A percentile compares a stretch with the other conserved stretches of the same genome.
These are phyloP conservation scores for Shiraia sp. DNA, from an alignment of 2,329 filamentous ascomycete genomes.

Conservation along the genomic window DNA sequence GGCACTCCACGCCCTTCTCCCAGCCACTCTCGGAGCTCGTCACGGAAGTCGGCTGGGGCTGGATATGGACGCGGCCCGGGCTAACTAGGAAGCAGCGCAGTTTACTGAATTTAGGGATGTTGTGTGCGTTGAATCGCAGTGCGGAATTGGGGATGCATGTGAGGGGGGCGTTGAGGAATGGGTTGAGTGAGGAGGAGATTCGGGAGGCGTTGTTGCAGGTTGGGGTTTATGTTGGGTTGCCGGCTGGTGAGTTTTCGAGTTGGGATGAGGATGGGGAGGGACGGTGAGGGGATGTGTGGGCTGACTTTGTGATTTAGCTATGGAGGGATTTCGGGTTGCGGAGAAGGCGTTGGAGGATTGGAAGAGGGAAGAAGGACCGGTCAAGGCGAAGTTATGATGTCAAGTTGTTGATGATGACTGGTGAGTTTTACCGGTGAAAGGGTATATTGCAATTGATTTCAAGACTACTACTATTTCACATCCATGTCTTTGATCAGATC, in stretches of 20 bases:
- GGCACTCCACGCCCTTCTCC: conserved; percentile 58
- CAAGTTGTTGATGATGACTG: conserved; percentile 30
- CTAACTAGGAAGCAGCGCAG: conserved; percentile 45
- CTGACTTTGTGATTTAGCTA: conserved; percentile 13
- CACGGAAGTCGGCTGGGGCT: conserved; percentile 65
- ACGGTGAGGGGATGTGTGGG: not conserved
- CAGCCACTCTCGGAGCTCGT: conserved; percentile 61
- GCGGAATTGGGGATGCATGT: conserved; percentile 63
- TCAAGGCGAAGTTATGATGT: conserved; percentile 42
- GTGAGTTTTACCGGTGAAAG: conserved; percentile 5
- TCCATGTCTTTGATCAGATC: conserved; percentile 58
- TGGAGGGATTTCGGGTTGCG: conserved; percentile 54
- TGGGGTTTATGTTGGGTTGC: conserved; percentile 46
- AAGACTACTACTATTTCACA: conserved; percentile 14
- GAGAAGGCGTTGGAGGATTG: conserved; percentile 52
- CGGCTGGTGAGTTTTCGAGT: conserved; percentile 49
- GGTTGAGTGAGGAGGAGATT: conserved; percentile 62
- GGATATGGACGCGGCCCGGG: conserved; percentile 63
- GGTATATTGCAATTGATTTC: conserved; percentile 1
- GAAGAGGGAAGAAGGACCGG: conserved; percentile 34
- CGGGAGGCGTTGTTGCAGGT: conserved; percentile 54
- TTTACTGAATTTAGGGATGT: conserved; percentile 64
- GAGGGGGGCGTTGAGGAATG: conserved; percentile 63
- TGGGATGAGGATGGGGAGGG: too few species aligned
- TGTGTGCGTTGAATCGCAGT: conserved; percentile 60